phyloP scores from a whole-genome alignment of 108 stramenopile species.

The Cyclotella choctawhatcheeana region DNA sequence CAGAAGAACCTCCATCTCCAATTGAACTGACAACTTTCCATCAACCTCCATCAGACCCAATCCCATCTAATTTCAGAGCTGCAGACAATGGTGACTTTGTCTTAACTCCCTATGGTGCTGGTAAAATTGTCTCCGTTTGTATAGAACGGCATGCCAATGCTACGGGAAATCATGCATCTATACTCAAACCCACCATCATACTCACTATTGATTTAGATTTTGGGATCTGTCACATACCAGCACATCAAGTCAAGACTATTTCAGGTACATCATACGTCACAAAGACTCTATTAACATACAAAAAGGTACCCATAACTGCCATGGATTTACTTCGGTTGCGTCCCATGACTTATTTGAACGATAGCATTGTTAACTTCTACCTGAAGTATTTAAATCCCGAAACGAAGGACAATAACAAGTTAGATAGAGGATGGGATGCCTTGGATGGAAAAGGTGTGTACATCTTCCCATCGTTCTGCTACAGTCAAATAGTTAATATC shows the following conservation, averaged over 20 bases:
- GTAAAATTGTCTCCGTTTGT: slow-evolving; percentile 30
- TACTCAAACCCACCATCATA: slow-evolving; percentile 33
- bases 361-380: slow-evolving; percentile 53
- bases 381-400: slow-evolving; percentile 28
- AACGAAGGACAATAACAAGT: neutral
- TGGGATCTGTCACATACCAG: slow-evolving; percentile 36
- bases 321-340: slow-evolving; percentile 45
- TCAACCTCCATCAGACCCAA: slow-evolving; percentile 25
- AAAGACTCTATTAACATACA: slow-evolving; percentile 28
- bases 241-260: slow-evolving; percentile 25
- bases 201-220: slow-evolving; percentile 35
- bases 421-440: slow-evolving; percentile 24
- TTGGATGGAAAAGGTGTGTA: slow-evolving; percentile 39
- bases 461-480: slow-evolving; percentile 39
- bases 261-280: slow-evolving; percentile 27
- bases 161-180: neutral
- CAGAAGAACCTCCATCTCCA: neutral
- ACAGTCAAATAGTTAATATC: slow-evolving; percentile 33
- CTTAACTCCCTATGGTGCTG: slow-evolving; percentile 36
- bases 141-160: slow-evolving; percentile 29
- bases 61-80: slow-evolving; percentile 4
- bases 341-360: slow-evolving; percentile 51
- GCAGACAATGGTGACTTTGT: slow-evolving; percentile 40
- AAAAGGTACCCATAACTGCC: slow-evolving; percentile 25
- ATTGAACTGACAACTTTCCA: neutral